Evolutionary conservation across 352 stramenopile genomes (phyloP).

Genomic region (Pythium brassicae): DNA sequence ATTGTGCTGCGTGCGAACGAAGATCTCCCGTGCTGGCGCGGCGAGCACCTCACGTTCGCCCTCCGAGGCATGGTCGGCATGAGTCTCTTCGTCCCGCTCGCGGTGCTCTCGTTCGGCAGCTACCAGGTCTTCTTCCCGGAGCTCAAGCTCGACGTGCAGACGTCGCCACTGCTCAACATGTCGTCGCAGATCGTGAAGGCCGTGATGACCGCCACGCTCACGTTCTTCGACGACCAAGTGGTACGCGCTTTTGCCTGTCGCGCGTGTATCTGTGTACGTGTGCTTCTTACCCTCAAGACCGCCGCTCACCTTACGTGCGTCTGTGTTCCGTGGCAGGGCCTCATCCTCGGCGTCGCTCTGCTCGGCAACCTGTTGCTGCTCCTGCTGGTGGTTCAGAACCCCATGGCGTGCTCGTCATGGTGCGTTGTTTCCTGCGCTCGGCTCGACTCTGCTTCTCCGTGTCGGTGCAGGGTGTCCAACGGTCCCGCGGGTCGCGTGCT

Average conservation of each 20-base stretch:
- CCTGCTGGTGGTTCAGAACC: slow-evolving; percentile 22
- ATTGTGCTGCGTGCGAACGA: slow-evolving; percentile 26
- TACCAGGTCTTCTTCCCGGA: slow-evolving; percentile 38
- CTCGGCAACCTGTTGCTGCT: slow-evolving; percentile 26
- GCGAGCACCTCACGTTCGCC: slow-evolving; percentile 19
- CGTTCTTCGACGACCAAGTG: slow-evolving; percentile 31
- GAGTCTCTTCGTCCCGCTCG: slow-evolving; percentile 29
- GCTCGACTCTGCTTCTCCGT: background rate
- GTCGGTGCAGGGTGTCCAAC: background rate
- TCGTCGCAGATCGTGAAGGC: slow-evolving; percentile 33
- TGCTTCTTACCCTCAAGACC: too few relatives aligned
- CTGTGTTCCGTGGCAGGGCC: background rate
- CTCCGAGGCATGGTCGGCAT: slow-evolving; percentile 33
- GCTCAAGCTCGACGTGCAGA: slow-evolving; percentile 36
- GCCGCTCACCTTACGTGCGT: background rate
- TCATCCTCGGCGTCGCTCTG: slow-evolving; percentile 25
- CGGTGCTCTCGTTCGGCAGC: slow-evolving; percentile 30
- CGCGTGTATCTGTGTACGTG: too few relatives aligned
- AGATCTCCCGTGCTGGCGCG: slow-evolving; percentile 24
- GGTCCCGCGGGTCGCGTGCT: background rate
- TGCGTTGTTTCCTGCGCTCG: slow-evolving; percentile 6
- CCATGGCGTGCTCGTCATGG: slow-evolving; percentile 28
- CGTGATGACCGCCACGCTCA: slow-evolving; percentile 29
- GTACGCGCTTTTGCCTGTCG: slow-evolving; percentile 11
- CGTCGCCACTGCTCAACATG: slow-evolving; percentile 29